Evolutionary conservation across 1,284 basidiomycete genomes (phyloP), one percentile per base, ranked within the genome.

Genomic region (Leccinum laetum): DNA sequence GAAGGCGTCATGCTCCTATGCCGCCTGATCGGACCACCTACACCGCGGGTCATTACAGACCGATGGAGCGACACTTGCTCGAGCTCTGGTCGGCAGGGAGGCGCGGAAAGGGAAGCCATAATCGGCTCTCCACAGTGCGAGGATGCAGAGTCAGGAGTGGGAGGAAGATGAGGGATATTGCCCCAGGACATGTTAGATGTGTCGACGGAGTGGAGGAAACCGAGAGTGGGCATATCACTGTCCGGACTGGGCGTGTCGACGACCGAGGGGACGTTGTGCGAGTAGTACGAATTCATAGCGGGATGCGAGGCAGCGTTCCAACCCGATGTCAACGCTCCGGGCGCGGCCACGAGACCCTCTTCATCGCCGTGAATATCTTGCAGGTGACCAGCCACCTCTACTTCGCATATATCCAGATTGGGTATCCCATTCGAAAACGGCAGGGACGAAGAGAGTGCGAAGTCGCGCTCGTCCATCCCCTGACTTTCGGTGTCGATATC

Each of bases 1-100:
- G 86, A 86, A 16, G 91, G 91, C 21, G 91, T 93, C 81, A 89
- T 91, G 74, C 89, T 91, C 63, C 91, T 80, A 73, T 91, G 86
- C 59, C 90, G 81, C 62, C 90, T 78, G 46, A 87, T 81, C 6
- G 91, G 88, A 3, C 89, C 89, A n/a, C 77, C 69, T 14, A 76
- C 78, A 9, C 71, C 68, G n/a, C 73, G 71, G 13, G 70, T 60
- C 65, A 69, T 70, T 11, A 73, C 60, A 6, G 76, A 68, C 13
- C 68, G 72, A 49, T 73, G 73, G 16, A 69, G 64, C 11, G 71
- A 64, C 18, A 64, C 68, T 55, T 68, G 67, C 32, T 92, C 90
- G 65, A 91, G 91, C 13, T 80, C 80, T 49, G 84, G 83, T 75
- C 89, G 87, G 71, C 89, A 86, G 37, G 89, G 84, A 5, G 91